Evolutionary conservation across 2,329 filamentous ascomycete species (phyloP).

Genomic region (Colletotrichum tamarilloi): DNA sequence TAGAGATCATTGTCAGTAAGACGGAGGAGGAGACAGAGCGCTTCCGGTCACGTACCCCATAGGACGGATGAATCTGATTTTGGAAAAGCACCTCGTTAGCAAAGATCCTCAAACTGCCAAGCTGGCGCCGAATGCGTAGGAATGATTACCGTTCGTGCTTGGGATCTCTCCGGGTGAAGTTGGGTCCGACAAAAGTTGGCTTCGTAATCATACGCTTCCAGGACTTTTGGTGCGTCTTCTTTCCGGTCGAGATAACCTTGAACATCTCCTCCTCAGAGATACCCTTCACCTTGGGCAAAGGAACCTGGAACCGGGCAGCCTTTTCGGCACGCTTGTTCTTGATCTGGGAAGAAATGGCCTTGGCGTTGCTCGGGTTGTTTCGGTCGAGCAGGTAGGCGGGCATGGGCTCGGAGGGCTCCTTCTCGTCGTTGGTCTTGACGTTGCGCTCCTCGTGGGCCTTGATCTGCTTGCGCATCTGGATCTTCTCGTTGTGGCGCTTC

Average conservation of each 20-base stretch:
- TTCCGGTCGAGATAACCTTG: conserved; percentile 94
- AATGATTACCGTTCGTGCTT: conserved; percentile 67
- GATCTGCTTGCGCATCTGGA: conserved; percentile 96
- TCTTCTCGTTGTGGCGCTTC: conserved; percentile 97
- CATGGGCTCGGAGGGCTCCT: conserved; percentile 83
- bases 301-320: conserved; percentile 89
- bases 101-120: not conserved
- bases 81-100: not conserved
- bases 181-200: conserved; percentile 89
- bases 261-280: conserved; percentile 99
- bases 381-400: conserved; percentile 95
- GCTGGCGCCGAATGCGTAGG: too few relatives aligned
- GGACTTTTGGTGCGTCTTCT: conserved; percentile 90
- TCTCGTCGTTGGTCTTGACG: conserved; percentile 86
- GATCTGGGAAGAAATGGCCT: conserved; percentile 85
- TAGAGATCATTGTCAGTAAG: not conserved
- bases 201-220: conserved; percentile 83
- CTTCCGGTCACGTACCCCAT: conserved; percentile 48
- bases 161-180: conserved; percentile 90
- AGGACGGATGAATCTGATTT: conserved; percentile 56
- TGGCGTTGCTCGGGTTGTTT: conserved; percentile 64
- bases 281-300: conserved; percentile 77
- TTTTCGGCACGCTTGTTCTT: conserved; percentile 97
- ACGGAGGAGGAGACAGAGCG: too few relatives aligned
- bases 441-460: conserved; percentile 96